Conservation (phyloP, 345 rosid species). For the Populus alba region DNA sequence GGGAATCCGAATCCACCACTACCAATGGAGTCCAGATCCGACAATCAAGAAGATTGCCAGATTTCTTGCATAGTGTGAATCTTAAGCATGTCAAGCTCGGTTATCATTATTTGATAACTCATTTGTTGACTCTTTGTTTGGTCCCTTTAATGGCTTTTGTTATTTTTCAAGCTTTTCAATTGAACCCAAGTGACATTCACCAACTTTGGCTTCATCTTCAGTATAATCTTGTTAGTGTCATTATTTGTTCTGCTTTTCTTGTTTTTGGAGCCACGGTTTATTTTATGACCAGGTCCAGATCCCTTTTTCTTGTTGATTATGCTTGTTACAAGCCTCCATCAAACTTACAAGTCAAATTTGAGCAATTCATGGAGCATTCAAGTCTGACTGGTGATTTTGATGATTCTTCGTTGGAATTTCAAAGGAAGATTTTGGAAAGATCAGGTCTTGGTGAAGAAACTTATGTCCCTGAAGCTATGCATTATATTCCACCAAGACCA, state of each 20-base stretch:
- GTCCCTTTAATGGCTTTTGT: constrained; percentile 66
- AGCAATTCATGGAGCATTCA: constrained; percentile 79
- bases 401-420: constrained; percentile 78
- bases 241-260: constrained; percentile 57
- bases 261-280: constrained; percentile 69
- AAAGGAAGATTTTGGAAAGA: constrained; percentile 71
- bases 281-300: constrained; percentile 79
- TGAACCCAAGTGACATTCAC: constrained; percentile 57
- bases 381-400: constrained; percentile 65
- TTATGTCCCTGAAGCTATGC: constrained; percentile 77
- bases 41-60: constrained; percentile 57
- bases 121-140: constrained; percentile 66
- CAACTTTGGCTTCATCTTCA: constrained; percentile 84
- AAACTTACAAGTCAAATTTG: constrained; percentile 46
- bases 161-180: constrained; percentile 51
- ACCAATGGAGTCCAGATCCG: constrained; percentile 60
- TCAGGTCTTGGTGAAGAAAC: constrained; percentile 97
- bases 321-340: constrained; percentile 75
- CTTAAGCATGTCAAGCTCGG: constrained; percentile 85
- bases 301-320: constrained; percentile 71
- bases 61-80: constrained; percentile 83
- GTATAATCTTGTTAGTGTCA: constrained; percentile 68
- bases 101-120: constrained; percentile 69
- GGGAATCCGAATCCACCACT: neutral
- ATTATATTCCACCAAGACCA: constrained; percentile 66